These are phyloP conservation scores for Lathyrus tuberosus DNA, from an alignment of 306 rosid genomes.

Conservation along the genomic window DNA sequence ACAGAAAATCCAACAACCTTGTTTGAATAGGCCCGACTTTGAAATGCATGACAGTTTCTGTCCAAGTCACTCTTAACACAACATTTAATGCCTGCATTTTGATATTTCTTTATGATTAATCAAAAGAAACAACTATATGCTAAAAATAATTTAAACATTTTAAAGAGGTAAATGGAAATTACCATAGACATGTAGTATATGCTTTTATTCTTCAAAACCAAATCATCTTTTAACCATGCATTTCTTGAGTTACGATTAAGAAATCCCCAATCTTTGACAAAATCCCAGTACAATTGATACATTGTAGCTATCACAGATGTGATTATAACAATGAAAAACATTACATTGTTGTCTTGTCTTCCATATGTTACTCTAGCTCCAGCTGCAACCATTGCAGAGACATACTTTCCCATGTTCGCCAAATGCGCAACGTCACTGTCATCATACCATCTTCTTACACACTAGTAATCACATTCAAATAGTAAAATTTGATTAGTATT, in stretches of 20 bases:
- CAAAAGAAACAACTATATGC: background rate
- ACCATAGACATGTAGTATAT: constrained; percentile 81
- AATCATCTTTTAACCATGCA: constrained; percentile 75
- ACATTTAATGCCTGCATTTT: constrained; percentile 66
- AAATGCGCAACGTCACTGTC: constrained; percentile 59
- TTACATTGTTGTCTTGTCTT: constrained; percentile 42
- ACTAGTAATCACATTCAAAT: constrained; percentile 49
- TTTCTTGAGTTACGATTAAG: constrained; percentile 66
- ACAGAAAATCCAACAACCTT: constrained; percentile 53
- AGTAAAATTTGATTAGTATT: background rate
- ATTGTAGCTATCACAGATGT: constrained; percentile 75
- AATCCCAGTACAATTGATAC: constrained; percentile 94
- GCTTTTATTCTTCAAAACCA: constrained; percentile 72
- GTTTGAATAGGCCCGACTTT: constrained; percentile 46
- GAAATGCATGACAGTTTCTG: constrained; percentile 53
- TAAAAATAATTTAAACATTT: background rate
- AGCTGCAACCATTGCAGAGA: constrained; percentile 91
- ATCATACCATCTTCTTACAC: constrained; percentile 86
- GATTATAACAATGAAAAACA: constrained; percentile 62
- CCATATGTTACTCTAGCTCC: constrained; percentile 68
- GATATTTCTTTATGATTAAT: background rate
- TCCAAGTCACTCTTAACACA: constrained; percentile 87
- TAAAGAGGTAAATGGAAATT: constrained; percentile 29
- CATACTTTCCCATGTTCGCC: constrained; percentile 96
- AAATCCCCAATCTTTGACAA: constrained; percentile 91